Evolutionary conservation across 2,329 filamentous ascomycete species (phyloP).

Genomic region (Lasiodiplodia theobromae): DNA sequence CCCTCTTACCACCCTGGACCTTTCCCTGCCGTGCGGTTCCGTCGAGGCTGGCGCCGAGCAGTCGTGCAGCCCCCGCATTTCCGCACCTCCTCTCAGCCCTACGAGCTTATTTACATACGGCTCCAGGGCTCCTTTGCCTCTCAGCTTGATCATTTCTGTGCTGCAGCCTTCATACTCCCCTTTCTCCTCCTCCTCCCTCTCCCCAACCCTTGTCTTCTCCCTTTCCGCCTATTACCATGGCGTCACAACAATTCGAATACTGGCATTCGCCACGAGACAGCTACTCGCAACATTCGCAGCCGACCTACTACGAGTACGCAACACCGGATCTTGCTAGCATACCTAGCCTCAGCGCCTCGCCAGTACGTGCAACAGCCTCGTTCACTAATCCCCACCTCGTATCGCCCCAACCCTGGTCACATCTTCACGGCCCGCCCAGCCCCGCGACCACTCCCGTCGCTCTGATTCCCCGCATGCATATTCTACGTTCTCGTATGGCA

Average conservation of each 20-base stretch:
- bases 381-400: conserved; percentile 20
- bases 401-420: conserved; percentile 8
- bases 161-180: not conserved
- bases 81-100: conserved; percentile 27
- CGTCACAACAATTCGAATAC: conserved; percentile 46
- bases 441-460: conserved; percentile 8
- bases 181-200: not conserved
- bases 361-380: conserved; percentile 39
- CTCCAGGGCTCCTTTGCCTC: not conserved
- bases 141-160: conserved; percentile 16
- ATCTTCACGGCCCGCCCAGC: conserved; percentile 25
- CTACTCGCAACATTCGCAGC: conserved; percentile 41
- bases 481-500: not conserved
- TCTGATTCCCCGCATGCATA: not conserved
- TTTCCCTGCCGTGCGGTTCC: conserved; percentile 7
- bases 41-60: conserved; percentile 5
- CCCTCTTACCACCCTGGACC: not conserved
- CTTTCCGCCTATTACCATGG: conserved; percentile 36
- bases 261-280: conserved; percentile 45
- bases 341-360: conserved; percentile 48
- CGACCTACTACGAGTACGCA: conserved; percentile 41
- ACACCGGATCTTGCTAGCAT: conserved; percentile 46
- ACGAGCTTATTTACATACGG: conserved; percentile 28
- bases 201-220: not conserved
- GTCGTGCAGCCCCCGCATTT: conserved; percentile 19